A percentile compares a stretch with the other conserved stretches of the same genome.
Conservation (phyloP, 2,329 filamentous ascomycete genomes). For the Akanthomyces dipterigenus region DNA sequence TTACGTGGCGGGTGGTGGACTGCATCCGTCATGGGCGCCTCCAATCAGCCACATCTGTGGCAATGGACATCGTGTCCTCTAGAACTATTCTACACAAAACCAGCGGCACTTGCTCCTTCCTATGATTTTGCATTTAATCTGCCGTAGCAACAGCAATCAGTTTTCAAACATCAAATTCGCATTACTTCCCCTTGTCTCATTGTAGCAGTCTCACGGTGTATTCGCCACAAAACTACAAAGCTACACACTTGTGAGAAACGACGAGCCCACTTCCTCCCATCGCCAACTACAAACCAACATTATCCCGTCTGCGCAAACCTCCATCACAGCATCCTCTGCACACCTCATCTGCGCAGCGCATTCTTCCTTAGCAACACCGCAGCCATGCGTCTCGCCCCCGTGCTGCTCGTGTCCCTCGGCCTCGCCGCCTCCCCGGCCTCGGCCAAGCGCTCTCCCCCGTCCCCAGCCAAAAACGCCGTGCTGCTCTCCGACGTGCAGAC, state of each 20-base stretch:
- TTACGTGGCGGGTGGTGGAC: not conserved
- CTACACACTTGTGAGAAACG: not conserved
- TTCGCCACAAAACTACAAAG: not conserved
- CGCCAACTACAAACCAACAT: not conserved
- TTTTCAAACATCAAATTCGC: no score
- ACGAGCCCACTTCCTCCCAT: not conserved
- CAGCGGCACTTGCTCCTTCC: not conserved
- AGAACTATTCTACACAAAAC: not conserved
- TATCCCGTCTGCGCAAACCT: not conserved
- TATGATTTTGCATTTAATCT: not conserved
- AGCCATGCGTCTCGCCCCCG: constrained; percentile 23
- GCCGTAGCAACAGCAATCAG: no score
- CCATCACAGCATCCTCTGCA: not conserved
- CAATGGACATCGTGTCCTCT: constrained; percentile 21
- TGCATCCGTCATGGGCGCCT: not conserved
- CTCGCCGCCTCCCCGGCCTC: constrained; percentile 21
- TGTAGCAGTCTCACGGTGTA: not conserved
- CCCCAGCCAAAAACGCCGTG: constrained; percentile 42
- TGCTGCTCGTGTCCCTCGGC: constrained; percentile 17
- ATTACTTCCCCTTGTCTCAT: not conserved
- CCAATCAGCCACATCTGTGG: not conserved
- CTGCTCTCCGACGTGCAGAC: constrained; percentile 60
- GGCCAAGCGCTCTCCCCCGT: constrained; percentile 16
- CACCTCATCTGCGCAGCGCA: no score
- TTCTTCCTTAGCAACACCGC: not conserved